Conservation (phyloP, 2,329 filamentous ascomycete species). For the Fusarium acutatum region DNA sequence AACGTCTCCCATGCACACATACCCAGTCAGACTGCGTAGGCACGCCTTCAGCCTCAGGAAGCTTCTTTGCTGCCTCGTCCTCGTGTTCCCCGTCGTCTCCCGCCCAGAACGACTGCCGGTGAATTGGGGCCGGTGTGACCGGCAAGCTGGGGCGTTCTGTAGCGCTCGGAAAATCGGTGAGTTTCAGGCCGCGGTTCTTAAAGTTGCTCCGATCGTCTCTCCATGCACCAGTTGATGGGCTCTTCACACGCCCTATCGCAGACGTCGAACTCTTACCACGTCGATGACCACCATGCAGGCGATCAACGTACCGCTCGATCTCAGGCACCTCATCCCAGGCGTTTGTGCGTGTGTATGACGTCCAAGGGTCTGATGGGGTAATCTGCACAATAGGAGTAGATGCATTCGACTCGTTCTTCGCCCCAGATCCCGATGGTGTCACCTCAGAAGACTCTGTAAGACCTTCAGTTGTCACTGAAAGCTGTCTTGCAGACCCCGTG, state of each 20-base stretch:
- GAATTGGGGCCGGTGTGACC: constrained; percentile 86
- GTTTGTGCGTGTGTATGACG: constrained; percentile 78
- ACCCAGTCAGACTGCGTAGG: constrained; percentile 93
- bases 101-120: constrained; percentile 74
- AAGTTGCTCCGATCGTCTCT: constrained; percentile 15
- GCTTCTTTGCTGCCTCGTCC: constrained; percentile 63
- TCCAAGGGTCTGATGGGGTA: constrained; percentile 70
- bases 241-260: constrained; percentile 27
- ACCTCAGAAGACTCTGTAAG: constrained; percentile 47
- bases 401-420: constrained; percentile 54
- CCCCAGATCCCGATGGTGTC: constrained; percentile 44
- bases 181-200: constrained; percentile 59
- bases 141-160: constrained; percentile 86
- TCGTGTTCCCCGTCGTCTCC: constrained; percentile 50
- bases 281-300: constrained; percentile 72
- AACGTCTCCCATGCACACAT: constrained; percentile 71
- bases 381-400: constrained; percentile 58
- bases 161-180: constrained; percentile 89
- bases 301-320: constrained; percentile 87
- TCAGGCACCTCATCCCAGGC: constrained; percentile 93
- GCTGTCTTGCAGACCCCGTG: neutral
- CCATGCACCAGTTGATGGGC: constrained; percentile 20
- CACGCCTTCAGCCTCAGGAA: constrained; percentile 83
- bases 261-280: constrained; percentile 47
- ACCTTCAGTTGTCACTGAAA: constrained; percentile 25